These are phyloP conservation scores for Pestalotiopsis sp. DNA, from an alignment of 2,329 filamentous ascomycete species.

Conservation along the genomic window DNA sequence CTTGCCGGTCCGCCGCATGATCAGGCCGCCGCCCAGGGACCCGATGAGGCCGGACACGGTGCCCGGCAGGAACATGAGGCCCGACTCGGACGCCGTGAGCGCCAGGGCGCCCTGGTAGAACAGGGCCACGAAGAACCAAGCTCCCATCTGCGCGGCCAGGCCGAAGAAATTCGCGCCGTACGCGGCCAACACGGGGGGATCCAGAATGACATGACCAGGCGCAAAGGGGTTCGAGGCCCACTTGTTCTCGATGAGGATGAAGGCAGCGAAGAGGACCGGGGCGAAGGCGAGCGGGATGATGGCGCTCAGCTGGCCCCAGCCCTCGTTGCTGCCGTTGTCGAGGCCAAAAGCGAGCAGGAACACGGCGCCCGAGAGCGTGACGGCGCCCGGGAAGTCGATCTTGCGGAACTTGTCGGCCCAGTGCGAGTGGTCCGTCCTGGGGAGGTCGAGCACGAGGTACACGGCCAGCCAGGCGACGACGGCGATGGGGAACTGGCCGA, in stretches of 20 bases:
- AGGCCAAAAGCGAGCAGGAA: conserved; percentile 68
- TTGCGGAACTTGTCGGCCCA: conserved; percentile 68
- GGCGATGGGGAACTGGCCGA: conserved; percentile 71
- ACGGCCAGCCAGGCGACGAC: conserved; percentile 67
- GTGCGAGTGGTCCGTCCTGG: conserved; percentile 57
- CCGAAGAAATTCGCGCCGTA: conserved; percentile 76
- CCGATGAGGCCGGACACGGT: conserved; percentile 65
- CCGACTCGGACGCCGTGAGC: conserved; percentile 64
- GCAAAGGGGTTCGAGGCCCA: conserved; percentile 74
- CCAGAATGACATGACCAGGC: conserved; percentile 73
- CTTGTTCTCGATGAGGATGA: conserved; percentile 69
- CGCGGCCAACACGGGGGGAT: conserved; percentile 65
- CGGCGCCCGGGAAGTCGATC: conserved; percentile 75
- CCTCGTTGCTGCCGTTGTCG: conserved; percentile 72
- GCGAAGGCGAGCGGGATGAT: conserved; percentile 59
- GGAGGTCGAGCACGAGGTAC: conserved; percentile 63
- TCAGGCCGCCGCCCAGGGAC: conserved; percentile 64
- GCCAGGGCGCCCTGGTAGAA: conserved; percentile 76
- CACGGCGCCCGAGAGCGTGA: conserved; percentile 66
- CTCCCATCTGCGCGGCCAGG: conserved; percentile 57
- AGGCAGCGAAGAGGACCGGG: conserved; percentile 63
- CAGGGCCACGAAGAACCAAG: conserved; percentile 74
- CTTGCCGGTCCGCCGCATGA: conserved; percentile 71
- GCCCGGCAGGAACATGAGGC: conserved; percentile 67
- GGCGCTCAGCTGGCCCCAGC: conserved; percentile 64